phyloP scores from a whole-genome alignment of 1,284 basidiomycete genomes.

The Rhodotorula sp. region DNA sequence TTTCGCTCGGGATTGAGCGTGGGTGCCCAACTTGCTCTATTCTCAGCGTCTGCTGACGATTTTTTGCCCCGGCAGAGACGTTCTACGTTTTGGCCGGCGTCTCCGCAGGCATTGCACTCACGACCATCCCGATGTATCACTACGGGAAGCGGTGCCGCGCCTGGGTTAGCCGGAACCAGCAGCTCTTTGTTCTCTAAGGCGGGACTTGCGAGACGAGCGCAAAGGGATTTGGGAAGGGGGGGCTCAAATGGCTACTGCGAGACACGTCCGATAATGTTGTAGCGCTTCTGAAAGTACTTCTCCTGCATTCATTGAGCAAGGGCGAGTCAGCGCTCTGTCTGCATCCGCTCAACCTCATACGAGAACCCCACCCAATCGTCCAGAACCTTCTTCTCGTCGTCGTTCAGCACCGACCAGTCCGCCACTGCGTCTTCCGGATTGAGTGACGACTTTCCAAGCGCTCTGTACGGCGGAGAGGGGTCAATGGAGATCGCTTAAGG shows the following conservation, averaged over 20 bases:
- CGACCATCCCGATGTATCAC: slow-evolving; percentile 4
- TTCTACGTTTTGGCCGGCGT: slow-evolving; percentile 3
- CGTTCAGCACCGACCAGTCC: slow-evolving; percentile 76
- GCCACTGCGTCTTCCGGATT: slow-evolving; percentile 82
- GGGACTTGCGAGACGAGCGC: background rate
- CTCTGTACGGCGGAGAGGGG: slow-evolving; percentile 45
- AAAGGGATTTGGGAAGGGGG: too few relatives aligned
- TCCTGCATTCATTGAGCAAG: too few relatives aligned
- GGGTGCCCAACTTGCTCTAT: background rate
- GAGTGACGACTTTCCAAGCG: slow-evolving; percentile 67
- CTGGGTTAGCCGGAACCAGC: slow-evolving; percentile 2
- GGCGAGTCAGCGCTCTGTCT: too few relatives aligned
- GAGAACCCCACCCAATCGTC: slow-evolving; percentile 69
- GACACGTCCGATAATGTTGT: slow-evolving; percentile 75
- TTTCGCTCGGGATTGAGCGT: slow-evolving; percentile 3
- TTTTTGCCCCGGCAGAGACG: background rate
- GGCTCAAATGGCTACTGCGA: too few relatives aligned
- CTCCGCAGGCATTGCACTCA: background rate
- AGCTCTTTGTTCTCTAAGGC: slow-evolving; percentile 1
- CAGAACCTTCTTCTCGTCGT: slow-evolving; percentile 75
- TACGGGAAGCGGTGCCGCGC: slow-evolving; percentile 1
- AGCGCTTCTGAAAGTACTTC: slow-evolving; percentile 70
- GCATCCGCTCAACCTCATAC: too few relatives aligned
- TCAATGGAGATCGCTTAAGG: slow-evolving; percentile 18
- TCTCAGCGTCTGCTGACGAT: too few relatives aligned